Base-by-base conservation (phyloP, 176 grass and related monocot genomes). In the Guadua angustifolia region DNA sequence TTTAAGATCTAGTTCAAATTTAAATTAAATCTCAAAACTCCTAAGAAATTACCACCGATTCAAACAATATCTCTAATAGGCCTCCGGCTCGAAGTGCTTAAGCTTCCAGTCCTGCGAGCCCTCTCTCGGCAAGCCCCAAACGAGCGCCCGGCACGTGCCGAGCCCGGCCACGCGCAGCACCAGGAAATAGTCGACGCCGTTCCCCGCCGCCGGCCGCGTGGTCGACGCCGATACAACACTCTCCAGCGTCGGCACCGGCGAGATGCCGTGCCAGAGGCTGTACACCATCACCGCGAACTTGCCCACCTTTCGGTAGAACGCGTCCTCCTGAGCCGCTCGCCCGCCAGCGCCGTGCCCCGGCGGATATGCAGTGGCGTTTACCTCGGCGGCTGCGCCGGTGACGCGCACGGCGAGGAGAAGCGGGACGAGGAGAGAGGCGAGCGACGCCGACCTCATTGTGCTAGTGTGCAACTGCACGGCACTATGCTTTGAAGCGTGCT, bases 21-120 rank as follows among this genome's bases (percentile, higher is more conserved):
- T n/a, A n/a, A n/a, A n/a, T n/a, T n/a, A n/a, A n/a, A n/a, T n/a
- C n/a, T n/a, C n/a, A n/a, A n/a, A n/a, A n/a, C n/a, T n/a, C n/a
- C n/a, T n/a, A n/a, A n/a, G 29, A 29, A 29, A 29, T 29, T 29
- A 29, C 29, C 29, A 29, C 29, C 29, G 29, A 29, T n/a, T n/a
- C n/a, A n/a, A n/a, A n/a, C n/a, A n/a, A n/a, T n/a, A n/a, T 43
- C 43, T 47, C 24, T 50, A 29, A 14, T 9, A 4, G 13, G 1
- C 25, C 8, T 15, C 66, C 19, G 2, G 46, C 47, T 75, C 17
- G 69, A 87, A 87, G 50, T 55, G 45, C 78, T 66, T 75, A 78
- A 87, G 85, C 77, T 87, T 87, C 85, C 85, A 87, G 47, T 75
- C 61, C 44, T 45, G 18, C 1, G 78, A 87, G 2, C 60, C 78